A percentile compares a stretch with the other conserved stretches of the same genome.
phyloP scores from a whole-genome alignment of 805 yeast species.

The Priceomyces melissophilus region DNA sequence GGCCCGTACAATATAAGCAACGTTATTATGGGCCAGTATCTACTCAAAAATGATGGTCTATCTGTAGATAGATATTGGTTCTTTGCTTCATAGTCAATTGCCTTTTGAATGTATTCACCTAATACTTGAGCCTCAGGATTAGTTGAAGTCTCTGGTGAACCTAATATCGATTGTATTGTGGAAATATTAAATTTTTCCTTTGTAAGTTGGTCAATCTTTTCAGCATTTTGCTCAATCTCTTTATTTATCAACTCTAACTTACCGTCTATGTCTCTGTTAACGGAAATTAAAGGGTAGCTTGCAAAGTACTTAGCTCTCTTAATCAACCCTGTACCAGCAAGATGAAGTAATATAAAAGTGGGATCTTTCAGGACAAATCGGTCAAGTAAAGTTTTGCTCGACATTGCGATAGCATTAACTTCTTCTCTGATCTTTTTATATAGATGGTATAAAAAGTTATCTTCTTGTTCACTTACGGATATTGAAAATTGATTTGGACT shows the following conservation, averaged over 20 bases:
- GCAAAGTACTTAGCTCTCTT: constrained; percentile 7
- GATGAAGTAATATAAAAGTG: constrained; percentile 11
- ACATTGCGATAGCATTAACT: constrained; percentile 3
- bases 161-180: constrained; percentile 6
- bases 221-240: constrained; percentile 21
- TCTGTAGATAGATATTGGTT: constrained; percentile 7
- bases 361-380: constrained; percentile 14
- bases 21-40: constrained; percentile 66
- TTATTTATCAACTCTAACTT: constrained; percentile 18
- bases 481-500: constrained; percentile 2
- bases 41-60: constrained; percentile 39
- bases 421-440: constrained; percentile 7
- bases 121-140: constrained; percentile 5
- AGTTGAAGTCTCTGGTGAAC: neutral
- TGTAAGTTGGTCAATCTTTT: constrained; percentile 22
- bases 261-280: constrained; percentile 24
- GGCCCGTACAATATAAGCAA: constrained; percentile 52
- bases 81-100: constrained; percentile 9
- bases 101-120: constrained; percentile 6
- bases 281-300: constrained; percentile 17
- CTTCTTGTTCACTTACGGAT: constrained; percentile 13
- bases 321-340: constrained; percentile 3
- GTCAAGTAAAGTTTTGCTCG: constrained; percentile 7
- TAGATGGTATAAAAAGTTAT: constrained; percentile 11
- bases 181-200: constrained; percentile 14